Evolutionary conservation across 1,139 yeast species (phyloP), one percentile per base, ranked within the genome.

Genomic region (Yamadazyma siamensis): DNA sequence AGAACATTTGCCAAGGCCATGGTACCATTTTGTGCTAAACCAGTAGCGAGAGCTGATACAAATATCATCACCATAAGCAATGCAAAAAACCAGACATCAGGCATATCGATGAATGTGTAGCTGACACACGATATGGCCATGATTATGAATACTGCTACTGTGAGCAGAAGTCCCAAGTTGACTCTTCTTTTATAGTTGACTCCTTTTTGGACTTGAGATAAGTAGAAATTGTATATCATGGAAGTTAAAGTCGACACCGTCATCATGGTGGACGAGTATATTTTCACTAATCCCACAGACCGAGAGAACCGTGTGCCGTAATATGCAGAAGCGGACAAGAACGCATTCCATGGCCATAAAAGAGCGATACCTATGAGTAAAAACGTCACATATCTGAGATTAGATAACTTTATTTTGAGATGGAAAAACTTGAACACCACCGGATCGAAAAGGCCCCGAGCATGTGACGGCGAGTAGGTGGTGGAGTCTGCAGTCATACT

Each of bases 261-360:
- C 97, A 91, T 91, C 82, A 89, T 83, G 0, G 94, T 77, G 15
- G 94, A 80, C 5, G 89, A 75, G 52, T 85, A 86, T 26, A 75
- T 68, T 39, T 71, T 73, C 9, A 80, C 71, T 39, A 86, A 60
- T 1, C 56, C 39, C 0, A 82, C 76, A 9, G 71, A 59, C 20
- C 65, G 68, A 13, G 65, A 61, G 40, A 89, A 80, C 29, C 91
- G 58, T 32, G 73, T 75, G 21, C 77, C 75, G 51, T 87, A 87
- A 56, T 85, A 88, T 4, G 85, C 84, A 0, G 94, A 75, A 0
- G 96, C 96, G 1, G 94, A 80, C 7, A 91, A 61, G 45, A 88
- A 81, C 43, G 94, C 79, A 62, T 91, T 91, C 96, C 97, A 91
- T 0, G 98, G 97, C 97, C 97, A 91, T 24, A 91, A 66, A 22